Base-by-base conservation (phyloP, 768 basidiomycete species). In the Leccinum rimulosum region DNA sequence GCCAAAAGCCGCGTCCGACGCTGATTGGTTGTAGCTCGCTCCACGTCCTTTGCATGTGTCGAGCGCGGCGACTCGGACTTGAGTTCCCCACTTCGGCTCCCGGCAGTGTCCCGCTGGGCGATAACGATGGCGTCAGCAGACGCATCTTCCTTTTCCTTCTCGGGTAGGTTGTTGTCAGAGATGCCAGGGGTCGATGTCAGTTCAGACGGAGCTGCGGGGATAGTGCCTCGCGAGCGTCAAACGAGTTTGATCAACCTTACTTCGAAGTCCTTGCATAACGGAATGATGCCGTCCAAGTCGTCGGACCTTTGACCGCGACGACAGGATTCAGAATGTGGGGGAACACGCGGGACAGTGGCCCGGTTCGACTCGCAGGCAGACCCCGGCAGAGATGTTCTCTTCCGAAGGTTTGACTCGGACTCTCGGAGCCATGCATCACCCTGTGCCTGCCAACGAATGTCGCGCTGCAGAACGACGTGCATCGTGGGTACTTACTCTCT, bases 221-320 rank as follows among this genome's bases (percentile, higher is more conserved):
- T 52, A 10, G 62, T 71, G 53, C 74, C 64, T 36, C 84, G 79
- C 25, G 77, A 73, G 50, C 79, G 73, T 91, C 92, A 93, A 55
- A 95, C 87, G 66, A 88, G 86, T 66, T 85, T 84, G 77, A 93
- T 91, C 69, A 94, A 79, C 63, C 86, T 87, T 27, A 84, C 80
- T 62, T 91, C 87, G 66, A 92, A 90, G 67, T 90, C 89, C 12
- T 74, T 71, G 69, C 81, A 86, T n/a, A 86, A 69, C 0, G 87
- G 86, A 54, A 95, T 87, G 64, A 95, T 88, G 61, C 76, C 78
- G 69, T 94, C 91, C 38, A 95, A 78, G 66, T 87, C 81, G 73
- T 95, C 91, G 1, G 89, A 84, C 93, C 76, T 72, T 93, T 93
- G 66, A 93, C 87, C 0, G 89, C 89, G 54, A 94, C 89, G 22